These are phyloP conservation scores for Microsporum canis DNA, from an alignment of 2,329 filamentous ascomycete genomes.

Conservation along the genomic window DNA sequence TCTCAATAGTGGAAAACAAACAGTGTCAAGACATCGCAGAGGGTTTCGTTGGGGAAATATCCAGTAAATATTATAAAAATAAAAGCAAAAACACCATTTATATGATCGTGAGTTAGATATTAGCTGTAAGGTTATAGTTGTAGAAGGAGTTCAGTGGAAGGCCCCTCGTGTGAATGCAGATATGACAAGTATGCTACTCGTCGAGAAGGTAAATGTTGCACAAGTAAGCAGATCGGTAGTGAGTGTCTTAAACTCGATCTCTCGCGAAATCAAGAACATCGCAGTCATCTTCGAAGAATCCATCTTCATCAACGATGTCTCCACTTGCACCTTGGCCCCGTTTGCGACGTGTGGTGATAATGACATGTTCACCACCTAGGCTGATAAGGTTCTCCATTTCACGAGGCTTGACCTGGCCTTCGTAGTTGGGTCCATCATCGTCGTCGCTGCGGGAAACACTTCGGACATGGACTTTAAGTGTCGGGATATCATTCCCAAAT, in stretches of 20 bases:
- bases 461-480: slow-evolving; percentile 38
- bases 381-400: slow-evolving; percentile 41
- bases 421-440: slow-evolving; percentile 27
- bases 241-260: slow-evolving; percentile 36
- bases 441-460: slow-evolving; percentile 30
- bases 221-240: background rate
- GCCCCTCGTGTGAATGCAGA: background rate
- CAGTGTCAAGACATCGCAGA: background rate
- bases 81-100: background rate
- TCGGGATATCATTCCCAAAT: slow-evolving; percentile 42
- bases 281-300: slow-evolving; percentile 86
- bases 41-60: background rate
- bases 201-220: background rate
- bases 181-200: background rate
- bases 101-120: background rate
- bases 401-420: slow-evolving; percentile 21
- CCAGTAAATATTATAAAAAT: background rate
- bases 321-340: slow-evolving; percentile 30
- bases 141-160: background rate
- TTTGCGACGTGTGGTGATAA: slow-evolving; percentile 67
- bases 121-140: background rate
- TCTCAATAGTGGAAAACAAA: background rate
- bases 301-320: slow-evolving; percentile 41
- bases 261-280: slow-evolving; percentile 79
- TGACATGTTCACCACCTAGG: slow-evolving; percentile 58